Evolutionary conservation across 179 eudicot species (phyloP).

Genomic region (Sideroxylon spinosum): DNA sequence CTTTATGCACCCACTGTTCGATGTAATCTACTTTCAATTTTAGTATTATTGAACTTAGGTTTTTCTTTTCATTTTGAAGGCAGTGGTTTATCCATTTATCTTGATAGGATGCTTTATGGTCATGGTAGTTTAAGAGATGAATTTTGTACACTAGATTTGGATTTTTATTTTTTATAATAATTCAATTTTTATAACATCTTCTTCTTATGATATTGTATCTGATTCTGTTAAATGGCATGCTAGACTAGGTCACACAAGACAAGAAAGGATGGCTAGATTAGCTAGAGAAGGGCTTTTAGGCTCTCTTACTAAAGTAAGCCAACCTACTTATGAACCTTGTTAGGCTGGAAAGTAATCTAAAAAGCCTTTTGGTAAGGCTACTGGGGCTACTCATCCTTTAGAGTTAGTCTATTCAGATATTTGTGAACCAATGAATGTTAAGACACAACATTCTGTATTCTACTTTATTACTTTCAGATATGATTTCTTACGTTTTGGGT

Average conservation of each 20-base stretch:
- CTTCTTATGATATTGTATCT: neutral
- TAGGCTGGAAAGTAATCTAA: neutral
- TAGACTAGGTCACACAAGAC: neutral
- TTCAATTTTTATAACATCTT: neutral
- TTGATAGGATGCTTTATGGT: too few species aligned
- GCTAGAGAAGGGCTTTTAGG: neutral
- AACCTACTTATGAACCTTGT: neutral
- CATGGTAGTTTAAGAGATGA: too few species aligned
- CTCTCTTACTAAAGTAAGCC: neutral
- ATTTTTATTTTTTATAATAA: neutral
- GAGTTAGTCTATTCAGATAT: neutral
- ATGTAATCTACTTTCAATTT: neutral
- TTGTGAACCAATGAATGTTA: neutral
- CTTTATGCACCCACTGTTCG: neutral
- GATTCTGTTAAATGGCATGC: neutral
- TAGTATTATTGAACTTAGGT: neutral
- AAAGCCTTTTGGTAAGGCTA: neutral
- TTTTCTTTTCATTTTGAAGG: neutral
- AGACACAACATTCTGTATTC: too few species aligned
- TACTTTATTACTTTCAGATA: too few species aligned
- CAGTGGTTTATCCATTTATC: neutral
- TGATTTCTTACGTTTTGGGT: too few species aligned
- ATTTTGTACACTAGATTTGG: neutral
- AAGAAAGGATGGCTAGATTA: neutral
- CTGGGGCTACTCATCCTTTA: too few species aligned